phyloP scores from a whole-genome alignment of 768 basidiomycete species.

The Suillus discolor region DNA sequence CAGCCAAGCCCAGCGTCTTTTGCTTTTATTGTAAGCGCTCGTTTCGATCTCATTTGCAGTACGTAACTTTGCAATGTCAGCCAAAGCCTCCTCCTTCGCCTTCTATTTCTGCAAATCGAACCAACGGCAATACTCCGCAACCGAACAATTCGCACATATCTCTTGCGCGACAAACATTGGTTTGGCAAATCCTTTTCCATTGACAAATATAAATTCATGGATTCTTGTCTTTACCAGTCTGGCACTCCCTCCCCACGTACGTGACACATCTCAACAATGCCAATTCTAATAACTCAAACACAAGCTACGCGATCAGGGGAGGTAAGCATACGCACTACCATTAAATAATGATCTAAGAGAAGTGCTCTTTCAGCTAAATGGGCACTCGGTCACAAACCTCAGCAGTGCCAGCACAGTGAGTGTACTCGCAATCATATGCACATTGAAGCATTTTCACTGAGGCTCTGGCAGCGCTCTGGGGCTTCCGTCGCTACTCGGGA shows the following conservation, averaged over 20 bases:
- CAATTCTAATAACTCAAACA: not conserved
- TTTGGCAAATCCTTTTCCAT: slow-evolving; percentile 14
- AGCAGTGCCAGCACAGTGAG: not conserved
- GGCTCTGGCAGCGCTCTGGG: not conserved
- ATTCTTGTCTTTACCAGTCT: not conserved
- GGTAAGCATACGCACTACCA: not conserved
- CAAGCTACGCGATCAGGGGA: not conserved
- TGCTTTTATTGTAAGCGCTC: slow-evolving; percentile 5
- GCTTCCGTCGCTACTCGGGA: not conserved
- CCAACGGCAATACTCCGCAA: slow-evolving; percentile 3
- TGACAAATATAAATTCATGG: slow-evolving; percentile 1
- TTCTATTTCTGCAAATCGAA: slow-evolving; percentile 16
- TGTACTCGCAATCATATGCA: not conserved
- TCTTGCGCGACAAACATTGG: slow-evolving; percentile 17
- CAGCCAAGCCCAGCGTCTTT: not conserved
- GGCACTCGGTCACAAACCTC: not conserved
- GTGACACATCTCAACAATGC: not conserved
- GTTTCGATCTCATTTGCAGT: not conserved
- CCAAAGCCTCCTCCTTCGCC: slow-evolving; percentile 7
- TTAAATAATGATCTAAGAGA: not conserved
- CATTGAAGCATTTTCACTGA: not conserved
- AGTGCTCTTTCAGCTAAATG: not conserved
- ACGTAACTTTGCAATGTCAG: not conserved
- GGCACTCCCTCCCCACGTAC: not conserved
- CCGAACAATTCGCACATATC: slow-evolving; percentile 10